A percentile compares a stretch with the other conserved stretches of the same genome.
phyloP scores from a whole-genome alignment of 176 grass and related monocot genomes.

The Cocos nucifera region DNA sequence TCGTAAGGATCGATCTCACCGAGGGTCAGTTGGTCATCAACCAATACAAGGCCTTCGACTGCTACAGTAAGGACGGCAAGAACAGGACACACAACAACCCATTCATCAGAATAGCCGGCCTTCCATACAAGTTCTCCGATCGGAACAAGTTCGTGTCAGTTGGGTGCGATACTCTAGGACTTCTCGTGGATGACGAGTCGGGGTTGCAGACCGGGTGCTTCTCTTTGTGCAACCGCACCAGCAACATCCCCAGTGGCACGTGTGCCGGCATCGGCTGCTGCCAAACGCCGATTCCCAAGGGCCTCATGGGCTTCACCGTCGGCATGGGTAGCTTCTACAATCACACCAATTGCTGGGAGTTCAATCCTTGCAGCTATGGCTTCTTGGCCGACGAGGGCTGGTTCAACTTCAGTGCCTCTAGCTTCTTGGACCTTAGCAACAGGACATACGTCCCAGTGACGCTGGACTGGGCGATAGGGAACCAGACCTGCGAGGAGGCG shows the following conservation, averaged over 20 bases:
- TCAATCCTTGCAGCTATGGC: not conserved
- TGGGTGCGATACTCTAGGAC: not conserved
- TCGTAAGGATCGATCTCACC: not conserved
- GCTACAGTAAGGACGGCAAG: not conserved
- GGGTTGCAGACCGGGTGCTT: not conserved
- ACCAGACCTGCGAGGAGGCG: not conserved
- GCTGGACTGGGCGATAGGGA: not conserved
- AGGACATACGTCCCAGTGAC: not conserved
- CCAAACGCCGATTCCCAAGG: not conserved
- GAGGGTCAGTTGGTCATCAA: not conserved
- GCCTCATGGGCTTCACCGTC: not conserved
- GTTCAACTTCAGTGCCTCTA: not conserved
- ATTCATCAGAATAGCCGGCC: not conserved
- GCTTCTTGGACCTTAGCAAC: not conserved
- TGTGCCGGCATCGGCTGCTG: slow-evolving; percentile 2
- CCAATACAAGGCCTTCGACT: not conserved
- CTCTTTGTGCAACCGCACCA: not conserved
- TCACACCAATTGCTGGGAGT: not conserved
- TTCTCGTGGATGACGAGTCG: not conserved
- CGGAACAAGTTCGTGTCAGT: not conserved
- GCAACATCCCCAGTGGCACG: not conserved
- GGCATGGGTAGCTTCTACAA: not conserved
- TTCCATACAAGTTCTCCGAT: not conserved
- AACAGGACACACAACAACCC: not conserved
- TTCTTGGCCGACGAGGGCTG: not conserved